Percentiles rank a stretch among this genome's conserved stretches.
phyloP scores from a whole-genome alignment of 345 rosid genomes.

The Pistacia atlantica region DNA sequence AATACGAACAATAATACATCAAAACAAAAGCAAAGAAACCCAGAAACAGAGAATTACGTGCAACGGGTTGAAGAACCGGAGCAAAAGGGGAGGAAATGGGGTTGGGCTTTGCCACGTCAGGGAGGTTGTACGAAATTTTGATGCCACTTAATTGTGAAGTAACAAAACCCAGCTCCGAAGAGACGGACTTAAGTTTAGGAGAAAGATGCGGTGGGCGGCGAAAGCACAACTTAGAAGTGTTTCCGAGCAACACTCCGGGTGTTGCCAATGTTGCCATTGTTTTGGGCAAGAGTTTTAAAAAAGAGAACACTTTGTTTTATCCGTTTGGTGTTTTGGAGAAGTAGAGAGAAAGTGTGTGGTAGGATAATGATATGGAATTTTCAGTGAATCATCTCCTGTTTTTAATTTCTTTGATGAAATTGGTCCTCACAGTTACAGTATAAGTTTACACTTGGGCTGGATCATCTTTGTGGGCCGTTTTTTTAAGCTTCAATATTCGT shows the following conservation, averaged over 20 bases:
- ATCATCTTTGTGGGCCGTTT: too few species aligned
- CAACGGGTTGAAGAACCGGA: constrained; percentile 64
- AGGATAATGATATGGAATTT: constrained; percentile 2
- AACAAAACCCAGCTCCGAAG: constrained; percentile 53
- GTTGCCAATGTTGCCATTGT: constrained; percentile 45
- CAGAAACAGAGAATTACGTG: constrained; percentile 47
- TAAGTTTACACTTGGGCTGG: too few species aligned
- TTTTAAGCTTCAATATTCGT: too few species aligned
- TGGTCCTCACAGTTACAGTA: too few species aligned
- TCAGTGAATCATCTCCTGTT: neutral
- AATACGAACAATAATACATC: neutral
- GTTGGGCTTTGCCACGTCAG: constrained; percentile 24
- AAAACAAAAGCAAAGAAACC: neutral
- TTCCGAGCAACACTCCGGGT: constrained; percentile 29
- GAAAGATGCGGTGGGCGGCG: constrained; percentile 28
- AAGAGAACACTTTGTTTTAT: neutral
- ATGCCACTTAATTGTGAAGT: constrained; percentile 71
- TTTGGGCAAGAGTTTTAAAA: neutral
- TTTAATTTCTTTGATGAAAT: neutral
- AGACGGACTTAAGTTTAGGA: constrained; percentile 13
- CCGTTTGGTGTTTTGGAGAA: neutral
- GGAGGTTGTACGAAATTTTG: constrained; percentile 42
- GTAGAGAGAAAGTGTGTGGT: neutral
- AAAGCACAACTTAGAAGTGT: constrained; percentile 31
- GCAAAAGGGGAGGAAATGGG: constrained; percentile 43